phyloP scores from a whole-genome alignment of 306 rosid genomes.

The Amphicarpaea edgeworthii region DNA sequence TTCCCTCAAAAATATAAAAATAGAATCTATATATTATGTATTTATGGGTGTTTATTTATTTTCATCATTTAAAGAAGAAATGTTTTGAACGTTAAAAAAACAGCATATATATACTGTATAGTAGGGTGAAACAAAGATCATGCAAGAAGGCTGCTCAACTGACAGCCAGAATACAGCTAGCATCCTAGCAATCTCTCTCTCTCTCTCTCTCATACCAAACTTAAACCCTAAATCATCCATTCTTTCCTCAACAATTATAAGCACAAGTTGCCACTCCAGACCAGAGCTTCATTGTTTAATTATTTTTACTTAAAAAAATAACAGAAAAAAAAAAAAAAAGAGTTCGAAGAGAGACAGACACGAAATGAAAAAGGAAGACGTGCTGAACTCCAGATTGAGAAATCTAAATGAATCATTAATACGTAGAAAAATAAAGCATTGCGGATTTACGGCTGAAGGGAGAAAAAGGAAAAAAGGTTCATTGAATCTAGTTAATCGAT shows the following conservation, averaged over 20 bases:
- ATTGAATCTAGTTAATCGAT: not conserved
- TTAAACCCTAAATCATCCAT: slow-evolving; percentile 66
- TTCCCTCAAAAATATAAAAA: slow-evolving; percentile 53
- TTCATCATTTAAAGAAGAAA: not conserved
- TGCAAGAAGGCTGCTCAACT: slow-evolving; percentile 94
- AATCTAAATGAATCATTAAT: slow-evolving; percentile 10
- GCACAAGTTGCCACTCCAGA: slow-evolving; percentile 52
- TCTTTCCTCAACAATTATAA: slow-evolving; percentile 60
- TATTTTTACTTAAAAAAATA: not conserved
- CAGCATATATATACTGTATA: not conserved
- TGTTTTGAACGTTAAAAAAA: not conserved
- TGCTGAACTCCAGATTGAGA: not conserved
- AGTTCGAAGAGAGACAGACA: too few species aligned
- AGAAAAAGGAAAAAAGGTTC: slow-evolving; percentile 1
- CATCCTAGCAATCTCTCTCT: slow-evolving; percentile 55
- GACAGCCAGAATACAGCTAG: slow-evolving; percentile 96
- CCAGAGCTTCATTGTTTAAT: not conserved
- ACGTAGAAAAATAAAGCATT: not conserved
- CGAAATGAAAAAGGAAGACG: not conserved
- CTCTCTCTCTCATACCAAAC: slow-evolving; percentile 57
- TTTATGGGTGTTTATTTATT: not conserved
- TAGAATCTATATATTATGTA: not conserved
- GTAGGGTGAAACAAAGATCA: slow-evolving; percentile 58
- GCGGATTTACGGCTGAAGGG: slow-evolving; percentile 7
- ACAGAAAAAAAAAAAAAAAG: not conserved